Evolutionary conservation across 176 grass and related monocot species (phyloP), one percentile per base, ranked within the genome.

Genomic region (Luzula sylvatica): DNA sequence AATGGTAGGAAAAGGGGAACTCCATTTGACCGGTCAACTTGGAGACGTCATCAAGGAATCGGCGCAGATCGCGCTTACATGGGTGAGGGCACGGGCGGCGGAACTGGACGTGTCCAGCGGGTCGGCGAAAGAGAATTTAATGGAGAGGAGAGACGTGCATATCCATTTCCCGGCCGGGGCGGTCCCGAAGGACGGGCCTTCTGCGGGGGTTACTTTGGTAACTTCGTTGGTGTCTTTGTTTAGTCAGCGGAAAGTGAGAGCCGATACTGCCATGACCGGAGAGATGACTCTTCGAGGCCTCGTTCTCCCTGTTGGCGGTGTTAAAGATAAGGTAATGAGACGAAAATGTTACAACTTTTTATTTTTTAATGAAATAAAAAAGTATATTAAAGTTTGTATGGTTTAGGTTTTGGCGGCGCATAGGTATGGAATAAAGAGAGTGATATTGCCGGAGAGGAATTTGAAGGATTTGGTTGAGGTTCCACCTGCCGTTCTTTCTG

Each of bases 41-140:
- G 92, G 92, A 43, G 92, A 90, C 83, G 86, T 98, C 64, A 98
- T 98, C 53, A 98, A 98, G 72, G 92, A 98, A 68, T 98, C 92
- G 15, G 92, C 92, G 21, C 86, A 98, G 61, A 76, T 98, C 74
- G 85, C 92, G 77, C 78, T 90, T 38, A 98, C 92, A 53, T 98
- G 92, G 92, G 92, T 98, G 55, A 77, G 92, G 66, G 85, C 92
- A 73, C 82, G 77, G 76, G 72, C 85, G 26, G 59, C 81, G 57
- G 92, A 98, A 38, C 85, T 98, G 28, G 82, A 98, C 15, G 64
- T 98, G 47, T 80, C 81, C 66, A 58, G 71, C 44, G 56, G 64
- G 59, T 61, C 66, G 5, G 84, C 78, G 43, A 76, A 82, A 52
- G n/a, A n/a, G n/a, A 89, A 82, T 72, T 57, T 96, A 29, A 61